Base-by-base conservation (phyloP, 2,329 filamentous ascomycete species). In the Arthrobotrys entomopaga region DNA sequence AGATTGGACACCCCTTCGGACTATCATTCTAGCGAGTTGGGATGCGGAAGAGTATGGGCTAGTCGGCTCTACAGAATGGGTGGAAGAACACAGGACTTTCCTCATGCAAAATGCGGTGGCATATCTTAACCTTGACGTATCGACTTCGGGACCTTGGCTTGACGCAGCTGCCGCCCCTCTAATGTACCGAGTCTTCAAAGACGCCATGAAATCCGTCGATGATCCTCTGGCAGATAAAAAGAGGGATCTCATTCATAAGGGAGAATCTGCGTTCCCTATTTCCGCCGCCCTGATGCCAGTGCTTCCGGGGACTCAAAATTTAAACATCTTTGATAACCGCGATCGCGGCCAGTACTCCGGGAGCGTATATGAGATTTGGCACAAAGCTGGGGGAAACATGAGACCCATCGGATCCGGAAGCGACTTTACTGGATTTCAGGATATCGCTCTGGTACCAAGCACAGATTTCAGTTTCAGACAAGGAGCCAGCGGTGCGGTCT, bases 11-110 rank as follows among this genome's bases (percentile, higher is more conserved):
- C 95, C 95, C 0, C 84, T 96, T 15, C 90, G 95, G 15, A 96
- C 92, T 2, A 96, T 99, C 77, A 91, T 96, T 81, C 98, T 99
- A 81, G 93, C 93, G 79, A 96, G 91, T 29, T 99, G 95, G 95
- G 95, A 99, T 81, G 95, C 87, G 2, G 90, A 90, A 78, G 92
- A 94, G 81, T 98, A 97, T 83, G 97, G 97, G 81, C 84, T 96
- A 52, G 91, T 97, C 67, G 95, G 95, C 8, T 96, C 92, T 11
- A 98, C 95, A 0, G 95, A 99, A 81, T 94, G 91, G 79, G 95
- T 99, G 48, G 95, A 99, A 82, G 90, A 91, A 49, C 89, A 94
- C 77, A 84, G 92, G 22, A 22, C 88, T 92, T 81, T 83, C 2
- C 84, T 99, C 7, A 74, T 90, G 91, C 49, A 83, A n/a, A 86